Percentiles rank a stretch among this genome's conserved stretches.
Evolutionary conservation across 805 yeast genomes (phyloP).

Genomic region (Zygosaccharomyces siamensis): DNA sequence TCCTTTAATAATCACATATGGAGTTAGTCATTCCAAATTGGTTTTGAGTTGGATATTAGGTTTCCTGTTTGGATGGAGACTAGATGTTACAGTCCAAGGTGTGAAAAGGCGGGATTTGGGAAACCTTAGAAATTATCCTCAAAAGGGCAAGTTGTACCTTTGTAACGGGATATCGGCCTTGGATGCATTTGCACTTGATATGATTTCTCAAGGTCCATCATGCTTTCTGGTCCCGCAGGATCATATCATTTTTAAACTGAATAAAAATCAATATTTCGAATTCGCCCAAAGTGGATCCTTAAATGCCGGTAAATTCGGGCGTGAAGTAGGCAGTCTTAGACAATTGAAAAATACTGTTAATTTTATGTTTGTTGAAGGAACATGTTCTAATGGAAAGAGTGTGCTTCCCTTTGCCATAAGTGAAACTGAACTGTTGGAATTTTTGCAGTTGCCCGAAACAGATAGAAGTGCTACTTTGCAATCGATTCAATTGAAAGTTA

Average conservation of each 20-base stretch:
- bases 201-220: constrained; percentile 24
- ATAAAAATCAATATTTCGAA: constrained; percentile 15
- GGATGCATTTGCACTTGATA: constrained; percentile 39
- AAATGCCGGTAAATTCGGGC: constrained; percentile 13
- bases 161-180: constrained; percentile 46
- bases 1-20: constrained; percentile 18
- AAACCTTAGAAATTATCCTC: constrained; percentile 33
- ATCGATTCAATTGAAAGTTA: constrained; percentile 29
- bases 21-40: constrained; percentile 8
- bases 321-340: constrained; percentile 12
- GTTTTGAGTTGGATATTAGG: constrained; percentile 22
- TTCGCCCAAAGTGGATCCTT: constrained; percentile 26
- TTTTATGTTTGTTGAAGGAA: constrained; percentile 71
- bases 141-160: constrained; percentile 39
- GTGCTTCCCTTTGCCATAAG: constrained; percentile 51
- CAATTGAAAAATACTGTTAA: constrained; percentile 40
- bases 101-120: constrained; percentile 36
- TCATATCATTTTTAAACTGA: constrained; percentile 14
- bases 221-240: constrained; percentile 23
- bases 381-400: constrained; percentile 78
- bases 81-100: constrained; percentile 41
- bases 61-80: constrained; percentile 36
- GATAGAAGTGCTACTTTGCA: constrained; percentile 15
- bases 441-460: constrained; percentile 13
- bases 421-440: constrained; percentile 18